Evolutionary conservation across 495 filamentous ascomycete species (phyloP), one percentile per base, ranked within the genome.

Genomic region (Aspergillus sclerotiicarbonarius): DNA sequence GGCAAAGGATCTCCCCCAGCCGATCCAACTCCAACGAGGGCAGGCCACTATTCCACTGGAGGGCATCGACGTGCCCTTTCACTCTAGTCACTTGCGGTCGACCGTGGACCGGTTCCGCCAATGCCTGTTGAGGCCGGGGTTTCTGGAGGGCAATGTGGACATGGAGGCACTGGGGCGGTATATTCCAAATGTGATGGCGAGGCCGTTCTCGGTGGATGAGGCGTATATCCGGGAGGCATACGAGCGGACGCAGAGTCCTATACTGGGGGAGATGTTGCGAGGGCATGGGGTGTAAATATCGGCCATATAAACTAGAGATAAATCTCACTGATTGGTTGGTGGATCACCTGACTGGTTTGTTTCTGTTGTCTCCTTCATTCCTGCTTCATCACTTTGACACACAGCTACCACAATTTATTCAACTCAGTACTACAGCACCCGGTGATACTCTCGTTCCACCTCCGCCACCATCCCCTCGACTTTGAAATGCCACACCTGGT

Each of bases 201-300:
- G 53, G 21, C 68, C 71, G 8, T 76, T 76, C 70, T 85, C 90
- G 62, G 72, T 95, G 37, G 89, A 88, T 25, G 90, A 89, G 76
- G 89, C 90, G 69, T 96, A 95, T 73, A 93, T 96, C 72, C 88
- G 92, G 78, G 89, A 96, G 65, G 91, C 93, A 19, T 93, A 90
- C 70, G 79, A 81, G 35, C 71, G 95, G 60, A 96, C 91, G n/a
- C 33, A 46, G 10, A 67, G 64, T 37, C 61, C 64, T 6, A 31
- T 67, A 9, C 20, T 67, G 45, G 56, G 16, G 10, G 58, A 62
- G 46, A 60, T 67, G 3, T 15, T 67, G 46, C 48, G 53, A 25
- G 41, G 25, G 25, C 25, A 25, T 41, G 10, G 9, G 25, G 25
- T 31, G 31, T 50, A 50, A 16, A 50, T 49, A 16, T 16, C 18